Evolutionary conservation across 2,329 filamentous ascomycete genomes (phyloP), one percentile per base, ranked within the genome.

Genomic region (Trichoderma endophyticum): DNA sequence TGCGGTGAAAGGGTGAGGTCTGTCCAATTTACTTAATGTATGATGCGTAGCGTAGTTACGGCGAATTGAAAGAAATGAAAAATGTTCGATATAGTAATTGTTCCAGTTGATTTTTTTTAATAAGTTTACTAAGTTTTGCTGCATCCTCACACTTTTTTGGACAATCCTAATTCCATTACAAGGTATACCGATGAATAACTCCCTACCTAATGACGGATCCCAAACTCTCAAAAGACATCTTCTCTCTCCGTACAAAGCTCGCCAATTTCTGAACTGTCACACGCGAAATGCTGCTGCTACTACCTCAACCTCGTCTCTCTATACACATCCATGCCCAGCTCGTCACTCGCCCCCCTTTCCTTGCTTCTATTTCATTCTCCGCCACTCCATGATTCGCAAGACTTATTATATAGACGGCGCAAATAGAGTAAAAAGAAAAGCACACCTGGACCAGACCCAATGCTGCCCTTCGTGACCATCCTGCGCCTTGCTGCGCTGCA

Each of bases 401-500:
- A 72, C 66, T 77, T 76, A 79, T 74, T 73, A 75, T 72, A 75
- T 71, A 73, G 54, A 73, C 71, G 73, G 43, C 56, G 66, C 64
- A 70, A 73, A 72, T 72, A 73, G 64, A 71, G 70, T 68, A 74
- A 74, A 75, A 79, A 69, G 77, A 69, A 75, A 76, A 75, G 75
- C 75, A 73, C 77, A 75, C 71, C 71, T 73, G 73, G 77, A 79
- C 77, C 78, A 79, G 74, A 81, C 79, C 79, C 79, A 82, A 82
- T 81, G 80, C 79, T 70, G 71, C 71, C 80, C 78, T 78, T 75
- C 76, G 79, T 80, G 75, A 78, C 79, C 80, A 77, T 77, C 78
- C 73, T 80, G 80, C 81, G 80, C 80, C 79, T 77, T 80, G 79
- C 78, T 80, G 81, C 79, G 80, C 81, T 80, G 77, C 78, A 81